Evolutionary conservation across 2,329 filamentous ascomycete species (phyloP).

Genomic region (Taxawa tesnikishii): DNA sequence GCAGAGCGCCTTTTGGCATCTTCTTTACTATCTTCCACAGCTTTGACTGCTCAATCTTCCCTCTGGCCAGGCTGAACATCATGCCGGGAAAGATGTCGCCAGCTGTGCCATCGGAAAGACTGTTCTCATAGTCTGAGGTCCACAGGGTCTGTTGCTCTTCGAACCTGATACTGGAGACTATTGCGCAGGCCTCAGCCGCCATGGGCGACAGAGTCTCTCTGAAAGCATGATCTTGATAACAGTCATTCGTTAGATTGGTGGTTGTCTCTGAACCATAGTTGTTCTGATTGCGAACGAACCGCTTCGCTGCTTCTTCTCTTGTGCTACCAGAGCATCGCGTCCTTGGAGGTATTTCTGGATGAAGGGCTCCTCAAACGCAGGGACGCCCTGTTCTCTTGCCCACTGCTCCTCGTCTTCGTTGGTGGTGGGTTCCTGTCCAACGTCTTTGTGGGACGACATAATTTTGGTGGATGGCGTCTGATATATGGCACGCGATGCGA

Average conservation of each 20-base stretch:
- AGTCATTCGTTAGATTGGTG: conserved; percentile 1
- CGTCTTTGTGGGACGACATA: too few species aligned
- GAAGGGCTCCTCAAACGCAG: conserved; percentile 53
- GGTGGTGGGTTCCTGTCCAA: conserved; percentile 4
- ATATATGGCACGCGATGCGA: neutral
- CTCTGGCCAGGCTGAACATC: conserved; percentile 82
- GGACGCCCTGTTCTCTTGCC: conserved; percentile 28
- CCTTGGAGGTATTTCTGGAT: conserved; percentile 71
- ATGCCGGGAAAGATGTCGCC: conserved; percentile 71
- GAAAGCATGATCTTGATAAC: conserved; percentile 54
- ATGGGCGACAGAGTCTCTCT: conserved; percentile 65
- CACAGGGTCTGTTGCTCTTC: conserved; percentile 67
- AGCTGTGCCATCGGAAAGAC: conserved; percentile 44
- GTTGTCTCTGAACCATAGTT: neutral
- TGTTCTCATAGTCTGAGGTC: conserved; percentile 62
- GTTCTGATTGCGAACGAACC: conserved; percentile 39
- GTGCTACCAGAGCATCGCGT: conserved; percentile 59
- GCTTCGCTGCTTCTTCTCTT: conserved; percentile 74
- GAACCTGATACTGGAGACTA: conserved; percentile 67
- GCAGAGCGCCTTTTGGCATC: conserved; percentile 79
- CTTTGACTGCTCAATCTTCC: conserved; percentile 72
- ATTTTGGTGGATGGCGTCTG: neutral
- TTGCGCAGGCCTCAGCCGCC: conserved; percentile 62
- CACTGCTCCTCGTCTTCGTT: conserved; percentile 22
- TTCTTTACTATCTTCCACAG: conserved; percentile 73